Evolutionary conservation across 805 yeast species (phyloP).

Genomic region (Wilhelminamyces savonicus): DNA sequence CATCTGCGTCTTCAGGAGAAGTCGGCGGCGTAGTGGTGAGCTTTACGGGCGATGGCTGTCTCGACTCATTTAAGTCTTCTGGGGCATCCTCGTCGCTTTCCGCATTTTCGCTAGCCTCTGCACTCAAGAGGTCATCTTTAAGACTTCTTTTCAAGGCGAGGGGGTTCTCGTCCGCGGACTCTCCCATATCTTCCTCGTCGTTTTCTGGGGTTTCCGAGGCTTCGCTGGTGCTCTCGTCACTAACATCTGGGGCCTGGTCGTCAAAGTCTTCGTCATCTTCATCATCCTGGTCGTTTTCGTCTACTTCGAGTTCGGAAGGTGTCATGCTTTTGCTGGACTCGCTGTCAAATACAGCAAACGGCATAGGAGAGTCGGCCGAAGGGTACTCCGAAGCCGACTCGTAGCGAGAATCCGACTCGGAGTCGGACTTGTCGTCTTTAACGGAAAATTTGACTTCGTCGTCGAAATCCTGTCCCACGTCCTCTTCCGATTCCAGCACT

Average conservation of each 20-base stretch:
- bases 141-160: conserved; percentile 4
- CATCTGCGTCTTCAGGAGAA: conserved; percentile 1
- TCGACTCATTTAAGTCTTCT: too few species aligned
- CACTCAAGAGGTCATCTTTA: too few species aligned
- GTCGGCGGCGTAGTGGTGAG: conserved; percentile 9
- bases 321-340: too few species aligned
- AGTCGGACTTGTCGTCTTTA: conserved; percentile 7
- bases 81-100: too few species aligned
- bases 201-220: not conserved
- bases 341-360: conserved; percentile 4
- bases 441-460: conserved; percentile 6
- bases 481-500: too few species aligned
- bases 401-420: conserved; percentile 17
- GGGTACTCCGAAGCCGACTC: conserved; percentile 29
- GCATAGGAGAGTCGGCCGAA: conserved; percentile 9
- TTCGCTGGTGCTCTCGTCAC: conserved; percentile 1
- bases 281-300: conserved; percentile 11
- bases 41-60: too few species aligned
- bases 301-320: conserved; percentile 7
- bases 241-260: conserved; percentile 3
- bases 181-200: not conserved
- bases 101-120: too few species aligned
- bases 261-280: conserved; percentile 10
- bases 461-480: conserved; percentile 12
- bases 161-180: conserved; percentile 1